Evolutionary conservation across 805 yeast species (phyloP), one percentile per base, ranked within the genome.

Genomic region (Priceomyces medius): DNA sequence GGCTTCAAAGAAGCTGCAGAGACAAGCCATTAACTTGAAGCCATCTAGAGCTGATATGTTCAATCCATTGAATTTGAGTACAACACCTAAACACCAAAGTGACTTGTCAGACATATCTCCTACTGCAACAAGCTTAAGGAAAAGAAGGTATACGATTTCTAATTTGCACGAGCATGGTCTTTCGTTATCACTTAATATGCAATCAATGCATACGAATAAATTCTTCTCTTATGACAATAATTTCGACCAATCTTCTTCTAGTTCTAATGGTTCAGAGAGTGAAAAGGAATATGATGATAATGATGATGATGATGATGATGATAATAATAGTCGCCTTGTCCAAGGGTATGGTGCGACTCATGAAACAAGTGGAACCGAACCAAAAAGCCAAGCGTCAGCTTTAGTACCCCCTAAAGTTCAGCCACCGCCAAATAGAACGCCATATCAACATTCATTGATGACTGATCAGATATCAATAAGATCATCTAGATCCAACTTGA

Each of bases 151-250:
- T 41, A 74, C 81, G 0, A 59, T 87, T 16, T 79, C 91, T 7
- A 79, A 81, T 38, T 60, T 88, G 38, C 93, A 86, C 55, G 80
- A 79, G 45, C 68, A 84, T 50, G 97, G 97, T 0, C 52, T 68
- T 42, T 58, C 73, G 1, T 77, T 89, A 3, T 81, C 93, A 1
- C 75, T 87, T 44, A 81, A 83, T 38, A 85, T 90, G 83, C 82
- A 82, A 43, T 78, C 91, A 2, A 68, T 62, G 41, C 62, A 60
- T 28, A 63, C 65, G 0, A 61, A 61, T 29, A 48, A 53, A 31
- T 60, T 61, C 34, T 59, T 59, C 44, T 48, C 51, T 13, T 55
- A 61, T 39, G 53, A 58, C 27, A 50, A 54, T 29, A 48, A 59
- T 0, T 44, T 58, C 12, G 56, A 49, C 16, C 40, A 44, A 13